Conservation (phyloP, 257 asterid genomes). For the Dorcoceras hygrometricum region DNA sequence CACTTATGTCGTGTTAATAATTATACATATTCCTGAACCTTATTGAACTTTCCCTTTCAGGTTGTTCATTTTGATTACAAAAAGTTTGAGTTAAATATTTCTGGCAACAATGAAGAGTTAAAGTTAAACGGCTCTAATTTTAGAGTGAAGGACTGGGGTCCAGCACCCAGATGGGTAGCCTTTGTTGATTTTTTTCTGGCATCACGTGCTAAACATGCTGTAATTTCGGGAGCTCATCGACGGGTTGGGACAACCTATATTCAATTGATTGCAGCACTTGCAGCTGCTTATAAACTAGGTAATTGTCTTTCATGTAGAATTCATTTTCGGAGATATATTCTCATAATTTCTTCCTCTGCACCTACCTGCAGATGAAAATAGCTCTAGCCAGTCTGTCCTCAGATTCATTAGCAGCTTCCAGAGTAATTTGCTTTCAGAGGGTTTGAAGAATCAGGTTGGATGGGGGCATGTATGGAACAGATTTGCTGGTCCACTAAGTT, state of each 20-base stretch:
- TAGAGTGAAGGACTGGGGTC: slow-evolving; percentile 89
- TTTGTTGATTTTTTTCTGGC: slow-evolving; percentile 97
- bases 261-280: slow-evolving; percentile 86
- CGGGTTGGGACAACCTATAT: slow-evolving; percentile 94
- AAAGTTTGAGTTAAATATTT: slow-evolving; percentile 53
- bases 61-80: slow-evolving; percentile 75
- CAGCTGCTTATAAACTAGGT: slow-evolving; percentile 84
- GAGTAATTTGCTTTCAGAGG: slow-evolving; percentile 58
- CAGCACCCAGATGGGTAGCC: slow-evolving; percentile 99
- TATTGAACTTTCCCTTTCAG: slow-evolving; percentile 39
- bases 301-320: slow-evolving; percentile 20
- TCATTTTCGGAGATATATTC: background rate
- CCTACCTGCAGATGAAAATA: slow-evolving; percentile 43
- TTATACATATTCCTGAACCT: slow-evolving; percentile 12
- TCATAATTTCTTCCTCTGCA: slow-evolving; percentile 6
- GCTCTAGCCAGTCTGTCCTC: slow-evolving; percentile 41
- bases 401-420: slow-evolving; percentile 89
- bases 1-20: slow-evolving; percentile 12
- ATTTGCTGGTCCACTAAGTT: slow-evolving; percentile 81
- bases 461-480: slow-evolving; percentile 99
- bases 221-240: slow-evolving; percentile 85
- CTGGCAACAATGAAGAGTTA: slow-evolving; percentile 38
- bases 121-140: slow-evolving; percentile 36
- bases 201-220: slow-evolving; percentile 74
- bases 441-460: slow-evolving; percentile 75